phyloP scores from a whole-genome alignment of 768 basidiomycete species.

The Pholiota microspora region DNA sequence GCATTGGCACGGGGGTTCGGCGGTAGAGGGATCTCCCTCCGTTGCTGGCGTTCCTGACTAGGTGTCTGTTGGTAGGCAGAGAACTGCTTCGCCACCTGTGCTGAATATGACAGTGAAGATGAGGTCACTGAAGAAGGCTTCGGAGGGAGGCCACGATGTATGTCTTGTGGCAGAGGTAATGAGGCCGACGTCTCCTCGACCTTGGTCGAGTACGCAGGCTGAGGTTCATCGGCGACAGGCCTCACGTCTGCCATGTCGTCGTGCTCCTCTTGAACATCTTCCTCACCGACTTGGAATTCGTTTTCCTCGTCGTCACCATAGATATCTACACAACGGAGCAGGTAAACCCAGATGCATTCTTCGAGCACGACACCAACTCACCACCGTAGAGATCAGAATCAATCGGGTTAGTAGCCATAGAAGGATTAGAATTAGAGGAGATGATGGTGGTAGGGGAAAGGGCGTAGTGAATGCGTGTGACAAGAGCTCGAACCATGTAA shows the following conservation, averaged over 20 bases:
- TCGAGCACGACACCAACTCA: constrained; percentile 10
- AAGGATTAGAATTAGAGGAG: not conserved
- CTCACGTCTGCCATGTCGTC: constrained; percentile 26
- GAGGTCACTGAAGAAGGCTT: constrained; percentile 25
- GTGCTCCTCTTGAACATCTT: constrained; percentile 12
- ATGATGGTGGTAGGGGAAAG: not conserved
- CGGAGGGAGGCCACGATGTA: constrained; percentile 23
- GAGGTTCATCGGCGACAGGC: constrained; percentile 20
- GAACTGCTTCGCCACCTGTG: constrained; percentile 65
- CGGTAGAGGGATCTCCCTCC: constrained; percentile 25
- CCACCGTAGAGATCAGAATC: constrained; percentile 38
- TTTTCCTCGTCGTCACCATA: constrained; percentile 49
- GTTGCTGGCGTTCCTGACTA: constrained; percentile 59
- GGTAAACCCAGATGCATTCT: constrained; percentile 28
- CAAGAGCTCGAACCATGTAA: not conserved
- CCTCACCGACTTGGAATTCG: constrained; percentile 26
- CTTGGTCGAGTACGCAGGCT: constrained; percentile 10
- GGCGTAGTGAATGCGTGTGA: not conserved
- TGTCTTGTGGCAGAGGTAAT: constrained; percentile 17
- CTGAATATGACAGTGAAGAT: constrained; percentile 52
- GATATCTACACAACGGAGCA: constrained; percentile 36
- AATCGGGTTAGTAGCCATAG: constrained; percentile 11
- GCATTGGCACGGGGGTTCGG: constrained; percentile 23
- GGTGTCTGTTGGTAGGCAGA: constrained; percentile 64
- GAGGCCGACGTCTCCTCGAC: constrained; percentile 15